A percentile compares a stretch with the other conserved stretches of the same genome.
These are phyloP conservation scores for Meyerozyma elateridarum DNA, from an alignment of 1,139 yeast species.

Conservation along the genomic window DNA sequence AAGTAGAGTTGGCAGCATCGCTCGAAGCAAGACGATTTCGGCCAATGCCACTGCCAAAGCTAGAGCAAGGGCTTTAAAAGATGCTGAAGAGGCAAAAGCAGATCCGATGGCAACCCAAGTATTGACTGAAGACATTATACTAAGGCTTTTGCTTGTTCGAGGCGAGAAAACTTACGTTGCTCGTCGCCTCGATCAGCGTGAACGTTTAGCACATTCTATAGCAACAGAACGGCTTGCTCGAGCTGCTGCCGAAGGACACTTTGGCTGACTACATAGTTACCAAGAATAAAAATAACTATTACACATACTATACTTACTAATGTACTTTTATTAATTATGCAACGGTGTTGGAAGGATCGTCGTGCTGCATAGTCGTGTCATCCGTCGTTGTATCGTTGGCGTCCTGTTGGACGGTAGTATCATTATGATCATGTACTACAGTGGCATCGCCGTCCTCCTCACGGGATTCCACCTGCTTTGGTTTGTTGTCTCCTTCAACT, in stretches of 20 bases:
- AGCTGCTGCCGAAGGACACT: slow-evolving; percentile 43
- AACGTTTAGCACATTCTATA: slow-evolving; percentile 55
- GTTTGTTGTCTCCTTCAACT: slow-evolving; percentile 8
- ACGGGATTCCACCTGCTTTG: slow-evolving; percentile 9
- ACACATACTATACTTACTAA: background rate
- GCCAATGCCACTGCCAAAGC: slow-evolving; percentile 69
- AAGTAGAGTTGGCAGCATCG: slow-evolving; percentile 51
- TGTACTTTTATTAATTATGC: slow-evolving; percentile 8
- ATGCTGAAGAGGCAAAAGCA: slow-evolving; percentile 47
- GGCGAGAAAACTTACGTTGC: slow-evolving; percentile 45
- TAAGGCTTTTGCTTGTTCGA: slow-evolving; percentile 51
- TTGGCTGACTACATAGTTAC: slow-evolving; percentile 8
- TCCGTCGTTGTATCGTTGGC: slow-evolving; percentile 42
- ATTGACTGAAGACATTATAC: slow-evolving; percentile 60
- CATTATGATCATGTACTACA: slow-evolving; percentile 35
- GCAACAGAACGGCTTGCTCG: slow-evolving; percentile 54
- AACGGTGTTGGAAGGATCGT: slow-evolving; percentile 22
- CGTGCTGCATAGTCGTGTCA: slow-evolving; percentile 34
- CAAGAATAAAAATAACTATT: background rate
- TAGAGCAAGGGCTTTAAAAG: slow-evolving; percentile 49
- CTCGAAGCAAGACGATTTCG: slow-evolving; percentile 61
- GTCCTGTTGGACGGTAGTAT: slow-evolving; percentile 42
- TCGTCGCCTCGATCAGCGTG: slow-evolving; percentile 57
- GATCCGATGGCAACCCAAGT: slow-evolving; percentile 55
- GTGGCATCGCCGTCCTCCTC: slow-evolving; percentile 34